Percentiles rank a stretch among this genome's conserved stretches.
Conservation (phyloP, 2,329 filamentous ascomycete species). For the Keithomyces neogunnii region DNA sequence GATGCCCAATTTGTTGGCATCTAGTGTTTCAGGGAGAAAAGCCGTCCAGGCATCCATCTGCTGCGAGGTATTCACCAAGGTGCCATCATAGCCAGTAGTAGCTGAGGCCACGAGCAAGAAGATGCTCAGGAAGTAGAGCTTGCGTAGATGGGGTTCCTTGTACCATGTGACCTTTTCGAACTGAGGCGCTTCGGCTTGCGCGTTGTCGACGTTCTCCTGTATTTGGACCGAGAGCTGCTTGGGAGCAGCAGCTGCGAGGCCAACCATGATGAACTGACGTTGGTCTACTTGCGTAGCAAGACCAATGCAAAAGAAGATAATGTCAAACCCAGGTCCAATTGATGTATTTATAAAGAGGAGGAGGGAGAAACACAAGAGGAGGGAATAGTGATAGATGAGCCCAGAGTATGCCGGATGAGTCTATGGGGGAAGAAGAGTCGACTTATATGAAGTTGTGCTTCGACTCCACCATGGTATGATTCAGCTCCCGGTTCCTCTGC, state of each 20-base stretch:
- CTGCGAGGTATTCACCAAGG: conserved; percentile 51
- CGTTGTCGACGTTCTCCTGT: conserved; percentile 25
- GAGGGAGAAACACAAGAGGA: too few relatives aligned
- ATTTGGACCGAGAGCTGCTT: conserved; percentile 9
- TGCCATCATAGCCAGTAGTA: conserved; percentile 54
- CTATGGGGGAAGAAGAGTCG: too few relatives aligned
- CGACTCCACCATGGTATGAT: neutral
- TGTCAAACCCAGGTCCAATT: too few relatives aligned
- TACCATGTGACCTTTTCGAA: conserved; percentile 50
- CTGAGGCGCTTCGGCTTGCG: conserved; percentile 35
- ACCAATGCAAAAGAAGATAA: too few relatives aligned
- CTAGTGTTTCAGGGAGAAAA: conserved; percentile 35
- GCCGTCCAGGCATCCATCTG: conserved; percentile 45
- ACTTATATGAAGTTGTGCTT: too few relatives aligned
- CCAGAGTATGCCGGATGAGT: too few relatives aligned
- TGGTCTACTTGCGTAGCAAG: too few relatives aligned
- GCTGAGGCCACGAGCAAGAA: conserved; percentile 52
- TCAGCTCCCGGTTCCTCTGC: neutral
- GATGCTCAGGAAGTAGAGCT: conserved; percentile 42
- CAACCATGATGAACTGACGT: conserved; percentile 3
- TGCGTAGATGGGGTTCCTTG: conserved; percentile 46
- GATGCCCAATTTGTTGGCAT: conserved; percentile 36
- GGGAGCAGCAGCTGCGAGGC: neutral
- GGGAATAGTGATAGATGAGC: too few relatives aligned
- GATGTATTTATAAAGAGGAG: too few relatives aligned